Percentiles rank a stretch among this genome's conserved stretches.
These are phyloP conservation scores for Xylogone sp. DNA, from an alignment of 2,329 filamentous ascomycete genomes.

Conservation along the genomic window DNA sequence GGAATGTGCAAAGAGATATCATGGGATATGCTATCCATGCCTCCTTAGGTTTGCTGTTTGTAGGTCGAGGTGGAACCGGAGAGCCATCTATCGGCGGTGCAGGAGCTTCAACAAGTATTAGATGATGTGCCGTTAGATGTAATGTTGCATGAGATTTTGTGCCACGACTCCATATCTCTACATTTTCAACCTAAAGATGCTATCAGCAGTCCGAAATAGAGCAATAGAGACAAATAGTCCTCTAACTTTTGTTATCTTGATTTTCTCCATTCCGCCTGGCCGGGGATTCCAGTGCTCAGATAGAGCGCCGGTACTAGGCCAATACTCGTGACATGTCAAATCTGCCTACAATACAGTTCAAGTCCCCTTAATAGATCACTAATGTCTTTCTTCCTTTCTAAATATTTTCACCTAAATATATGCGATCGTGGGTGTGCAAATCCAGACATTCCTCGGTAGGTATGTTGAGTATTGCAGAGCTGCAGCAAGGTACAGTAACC, in stretches of 20 bases:
- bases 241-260: constrained; percentile 40
- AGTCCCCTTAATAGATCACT: not conserved
- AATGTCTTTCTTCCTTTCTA: not conserved
- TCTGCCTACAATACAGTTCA: not conserved
- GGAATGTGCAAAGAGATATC: constrained; percentile 74
- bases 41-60: constrained; percentile 54
- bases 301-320: not conserved
- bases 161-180: constrained; percentile 56
- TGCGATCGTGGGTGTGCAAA: not conserved
- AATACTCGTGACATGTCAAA: not conserved
- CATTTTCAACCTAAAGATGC: constrained; percentile 50
- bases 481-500: not conserved
- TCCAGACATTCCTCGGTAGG: not conserved
- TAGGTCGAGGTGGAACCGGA: constrained; percentile 28
- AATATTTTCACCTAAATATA: not conserved
- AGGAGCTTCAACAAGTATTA: constrained; percentile 35
- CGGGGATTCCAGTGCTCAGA: not conserved
- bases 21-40: constrained; percentile 95
- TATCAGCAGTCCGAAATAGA: constrained; percentile 8
- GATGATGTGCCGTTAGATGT: constrained; percentile 60
- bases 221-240: not conserved
- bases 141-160: constrained; percentile 53
- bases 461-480: not conserved
- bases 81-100: constrained; percentile 19
- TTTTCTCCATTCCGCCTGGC: constrained; percentile 35